Evolutionary conservation across 768 basidiomycete genomes (phyloP), one percentile per base, ranked within the genome.

Genomic region (Holtermanniella nyarrowii): DNA sequence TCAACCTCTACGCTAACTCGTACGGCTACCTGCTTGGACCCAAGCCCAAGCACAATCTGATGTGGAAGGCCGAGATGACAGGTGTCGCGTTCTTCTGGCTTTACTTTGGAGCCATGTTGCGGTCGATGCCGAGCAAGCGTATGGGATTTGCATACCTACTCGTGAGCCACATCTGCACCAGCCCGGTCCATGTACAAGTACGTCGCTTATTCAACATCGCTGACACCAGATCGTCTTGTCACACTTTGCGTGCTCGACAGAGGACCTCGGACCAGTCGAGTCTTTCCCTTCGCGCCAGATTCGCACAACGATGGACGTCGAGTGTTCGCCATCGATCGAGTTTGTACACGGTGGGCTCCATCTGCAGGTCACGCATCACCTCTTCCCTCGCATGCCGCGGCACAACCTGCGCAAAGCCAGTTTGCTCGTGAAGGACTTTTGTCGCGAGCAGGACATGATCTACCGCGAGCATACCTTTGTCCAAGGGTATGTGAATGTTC

Each of bases 281-380:
- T 91, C 88, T 0, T 97, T 96, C 75, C 80, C 85, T 3, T 84
- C 88, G 60, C 83, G 95, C 14, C 95, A 99, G 70, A 75, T 99
- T 62, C 85, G 95, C 44, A 99, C 95, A n/a, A 97, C 95, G 0
- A 85, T 87, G 42, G 95, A 99, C 70, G 88, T 99, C 40, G 80
- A 86, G 55, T 97, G 95, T 72, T 80, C 82, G 2, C 77, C 83
- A 1, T 80, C 81, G 26, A 77, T 96, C 60, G 86, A 79, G 47
- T 96, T 90, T 66, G 73, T 99, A 26, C 95, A 99, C 64, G 95
- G 95, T 11, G 95, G 95, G n/a, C 79, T 99, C 18, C 88, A 99
- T 61, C 81, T 97, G 12, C 95, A 99, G 72, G 88, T 96, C 41
- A 89, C 93, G 1, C 95, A 99, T 62, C 91, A 96, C 71, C 78